Evolutionary conservation across 169 alveolate genomes (phyloP), one percentile per base, ranked within the genome.

Genomic region (Condylostoma magnum): DNA sequence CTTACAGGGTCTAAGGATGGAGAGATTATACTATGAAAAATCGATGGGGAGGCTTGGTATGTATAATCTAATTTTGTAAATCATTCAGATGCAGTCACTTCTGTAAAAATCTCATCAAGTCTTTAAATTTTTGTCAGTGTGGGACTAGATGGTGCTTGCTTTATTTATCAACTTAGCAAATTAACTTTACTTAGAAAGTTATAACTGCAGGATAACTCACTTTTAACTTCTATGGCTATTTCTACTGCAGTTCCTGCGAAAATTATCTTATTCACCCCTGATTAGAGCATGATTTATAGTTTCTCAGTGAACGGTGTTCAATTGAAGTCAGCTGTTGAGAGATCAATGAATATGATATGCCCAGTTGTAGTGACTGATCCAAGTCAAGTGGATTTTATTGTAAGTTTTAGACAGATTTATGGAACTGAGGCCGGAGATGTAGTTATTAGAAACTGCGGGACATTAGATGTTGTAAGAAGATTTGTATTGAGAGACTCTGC

Each of bases 1-100:
- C 43, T 66, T 0, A 46, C 75, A 15, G 75, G 75, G 18, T 43
- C 51, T 22, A 66, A 66, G 48, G 75, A 66, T 31, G 75, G 75
- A 66, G 75, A 66, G 18, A 63, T 66, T 6, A 2, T 66, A 1
- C 30, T 66, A 1, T 66, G 75, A 50, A 22, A 46, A 47, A 38
- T 66, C n/a, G 43, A 66, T 22, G 34, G 48, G 27, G 63, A 46
- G 36, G 1, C 1, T 6, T 47, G 44, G 65, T 43, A 66, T 10
- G 53, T 63, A 8, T 46, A 63, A 30, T 66, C 65, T 43, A n/a
- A 66, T 12, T 66, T 15, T 30, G 48, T 66, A 18, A 63, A 66
- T 25, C 75, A 66, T 47, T 31, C 43, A 15, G 75, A 66, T 2
- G 51, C 43, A 66, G 75, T 66, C 6, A 66, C 66, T 8, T 46